Evolutionary conservation across 2,329 filamentous ascomycete genomes (phyloP).

Genomic region (Ceratocystis variospora): DNA sequence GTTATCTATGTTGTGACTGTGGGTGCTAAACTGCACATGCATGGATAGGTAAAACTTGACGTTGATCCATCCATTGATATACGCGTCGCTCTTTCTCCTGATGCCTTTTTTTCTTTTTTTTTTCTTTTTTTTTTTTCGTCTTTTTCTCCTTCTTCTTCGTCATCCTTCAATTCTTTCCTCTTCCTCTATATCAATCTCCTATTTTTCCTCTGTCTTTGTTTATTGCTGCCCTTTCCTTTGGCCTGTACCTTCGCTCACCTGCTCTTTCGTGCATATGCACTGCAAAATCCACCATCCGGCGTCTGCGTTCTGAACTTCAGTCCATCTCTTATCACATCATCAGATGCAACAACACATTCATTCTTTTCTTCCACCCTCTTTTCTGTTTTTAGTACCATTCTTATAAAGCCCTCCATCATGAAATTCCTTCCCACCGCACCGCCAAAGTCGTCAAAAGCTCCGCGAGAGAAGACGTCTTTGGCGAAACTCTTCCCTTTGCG

Average conservation of each 20-base stretch:
- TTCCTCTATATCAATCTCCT: slow-evolving; percentile 19
- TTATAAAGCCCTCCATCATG: slow-evolving; percentile 19
- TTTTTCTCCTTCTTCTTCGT: neutral
- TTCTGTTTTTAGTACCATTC: slow-evolving; percentile 1
- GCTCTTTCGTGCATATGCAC: neutral
- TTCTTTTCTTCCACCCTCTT: slow-evolving; percentile 35
- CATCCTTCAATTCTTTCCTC: neutral
- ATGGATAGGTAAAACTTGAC: neutral
- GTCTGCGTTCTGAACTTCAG: neutral
- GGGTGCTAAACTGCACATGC: too few species aligned
- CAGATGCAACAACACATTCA: slow-evolving; percentile 18
- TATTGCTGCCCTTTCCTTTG: slow-evolving; percentile 18
- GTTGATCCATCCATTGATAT: neutral
- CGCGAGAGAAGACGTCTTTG: slow-evolving; percentile 19
- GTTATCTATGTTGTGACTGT: too few species aligned
- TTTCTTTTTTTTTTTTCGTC: neutral
- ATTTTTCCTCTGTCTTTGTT: slow-evolving; percentile 39
- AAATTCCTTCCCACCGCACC: slow-evolving; percentile 16
- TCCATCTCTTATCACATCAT: neutral
- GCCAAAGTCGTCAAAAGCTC: slow-evolving; percentile 19
- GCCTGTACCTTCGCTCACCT: too few species aligned
- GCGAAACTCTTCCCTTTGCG: slow-evolving; percentile 22
- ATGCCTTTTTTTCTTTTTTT: neutral
- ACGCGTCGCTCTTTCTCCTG: neutral
- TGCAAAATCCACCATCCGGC: neutral